Evolutionary conservation across 768 basidiomycete genomes (phyloP).

Genomic region (Trametes coccinea): DNA sequence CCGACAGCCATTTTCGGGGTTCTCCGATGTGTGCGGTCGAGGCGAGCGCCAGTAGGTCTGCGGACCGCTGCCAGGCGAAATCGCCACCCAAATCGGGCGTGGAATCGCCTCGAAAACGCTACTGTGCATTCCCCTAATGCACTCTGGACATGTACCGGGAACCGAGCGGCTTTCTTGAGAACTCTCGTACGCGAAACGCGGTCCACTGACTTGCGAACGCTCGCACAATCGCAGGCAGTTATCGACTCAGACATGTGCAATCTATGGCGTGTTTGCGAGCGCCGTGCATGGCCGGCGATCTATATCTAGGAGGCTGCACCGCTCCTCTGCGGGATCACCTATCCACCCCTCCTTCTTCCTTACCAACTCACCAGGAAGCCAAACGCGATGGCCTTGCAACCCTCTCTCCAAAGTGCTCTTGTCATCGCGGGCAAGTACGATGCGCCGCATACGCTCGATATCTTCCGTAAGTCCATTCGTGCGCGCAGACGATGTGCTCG

Average conservation of each 20-base stretch:
- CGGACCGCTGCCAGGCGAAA: no score
- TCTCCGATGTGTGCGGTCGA: no score
- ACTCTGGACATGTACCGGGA: no score
- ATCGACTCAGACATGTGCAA: constrained; percentile 1
- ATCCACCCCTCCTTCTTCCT: not conserved
- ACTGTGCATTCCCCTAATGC: no score
- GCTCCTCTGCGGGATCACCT: not conserved
- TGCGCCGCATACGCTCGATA: constrained; percentile 77
- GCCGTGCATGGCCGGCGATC: constrained; percentile 1
- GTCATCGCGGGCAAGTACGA: constrained; percentile 57
- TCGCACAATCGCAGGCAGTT: constrained; percentile 1
- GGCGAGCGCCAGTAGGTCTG: no score
- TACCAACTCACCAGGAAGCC: not conserved
- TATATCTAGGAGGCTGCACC: not conserved
- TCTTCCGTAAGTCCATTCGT: constrained; percentile 58
- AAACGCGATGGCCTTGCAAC: constrained; percentile 71
- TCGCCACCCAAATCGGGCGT: no score
- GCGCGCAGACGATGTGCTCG: not conserved
- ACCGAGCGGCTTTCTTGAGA: not conserved
- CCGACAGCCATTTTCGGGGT: no score
- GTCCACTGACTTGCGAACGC: not conserved
- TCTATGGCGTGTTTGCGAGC: constrained; percentile 4
- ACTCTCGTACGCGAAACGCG: not conserved
- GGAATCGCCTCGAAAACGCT: no score
- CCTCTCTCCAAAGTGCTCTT: constrained; percentile 59